Percentiles rank a stretch among this genome's conserved stretches.
phyloP scores from a whole-genome alignment of 495 filamentous ascomycete species.

The Penicillium taxi region DNA sequence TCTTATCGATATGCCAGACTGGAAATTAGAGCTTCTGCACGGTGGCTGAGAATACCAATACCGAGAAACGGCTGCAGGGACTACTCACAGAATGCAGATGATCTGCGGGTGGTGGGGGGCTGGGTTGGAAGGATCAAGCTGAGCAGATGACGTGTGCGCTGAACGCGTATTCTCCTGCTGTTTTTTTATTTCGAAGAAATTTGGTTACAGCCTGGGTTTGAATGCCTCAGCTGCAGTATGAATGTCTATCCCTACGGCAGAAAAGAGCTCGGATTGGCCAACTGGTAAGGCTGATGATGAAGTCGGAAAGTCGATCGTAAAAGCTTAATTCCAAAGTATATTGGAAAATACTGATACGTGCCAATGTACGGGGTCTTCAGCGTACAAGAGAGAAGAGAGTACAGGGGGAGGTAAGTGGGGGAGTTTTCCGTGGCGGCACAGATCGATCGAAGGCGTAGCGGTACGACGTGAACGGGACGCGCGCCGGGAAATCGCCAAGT shows the following conservation, averaged over 20 bases:
- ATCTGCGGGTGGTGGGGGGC: constrained; percentile 36
- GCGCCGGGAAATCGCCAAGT: constrained; percentile 11
- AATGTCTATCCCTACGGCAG: background rate
- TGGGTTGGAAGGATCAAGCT: constrained; percentile 23
- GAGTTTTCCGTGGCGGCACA: constrained; percentile 7
- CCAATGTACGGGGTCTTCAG: no score
- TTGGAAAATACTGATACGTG: no score
- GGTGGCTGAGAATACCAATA: constrained; percentile 17
- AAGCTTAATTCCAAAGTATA: no score
- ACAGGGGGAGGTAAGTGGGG: background rate
- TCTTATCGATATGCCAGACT: background rate
- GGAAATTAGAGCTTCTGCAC: constrained; percentile 13
- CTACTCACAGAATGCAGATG: constrained; percentile 51
- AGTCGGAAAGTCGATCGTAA: constrained; percentile 13
- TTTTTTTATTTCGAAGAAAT: constrained; percentile 16
- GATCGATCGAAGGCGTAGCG: constrained; percentile 6
- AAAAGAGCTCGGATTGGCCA: background rate
- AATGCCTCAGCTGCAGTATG: no score
- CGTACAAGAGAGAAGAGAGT: background rate
- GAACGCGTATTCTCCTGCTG: constrained; percentile 28
- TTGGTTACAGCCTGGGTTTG: constrained; percentile 21
- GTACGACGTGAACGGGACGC: constrained; percentile 12
- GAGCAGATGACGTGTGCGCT: constrained; percentile 34
- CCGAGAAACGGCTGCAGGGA: constrained; percentile 32
- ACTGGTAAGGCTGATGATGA: background rate